Percentiles rank a stretch among this genome's conserved stretches.
phyloP scores from a whole-genome alignment of 306 rosid genomes.

The Cajanus cajan region DNA sequence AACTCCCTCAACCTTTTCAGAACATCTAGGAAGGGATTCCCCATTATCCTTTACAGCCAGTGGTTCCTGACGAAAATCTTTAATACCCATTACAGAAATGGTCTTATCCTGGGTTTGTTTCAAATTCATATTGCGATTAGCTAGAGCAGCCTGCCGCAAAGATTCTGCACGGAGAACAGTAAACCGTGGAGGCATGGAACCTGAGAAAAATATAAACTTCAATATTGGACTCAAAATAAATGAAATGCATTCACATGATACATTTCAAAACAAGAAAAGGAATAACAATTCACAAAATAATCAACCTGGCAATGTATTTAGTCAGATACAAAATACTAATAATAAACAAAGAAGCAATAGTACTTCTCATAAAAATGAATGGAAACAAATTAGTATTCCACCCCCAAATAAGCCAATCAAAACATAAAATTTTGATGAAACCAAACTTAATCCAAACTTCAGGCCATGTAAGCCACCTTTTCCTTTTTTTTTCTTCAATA shows the following conservation, averaged over 20 bases:
- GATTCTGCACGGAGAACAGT: slow-evolving; percentile 52
- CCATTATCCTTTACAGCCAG: slow-evolving; percentile 25
- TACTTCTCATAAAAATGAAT: background rate
- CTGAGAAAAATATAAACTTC: slow-evolving; percentile 40
- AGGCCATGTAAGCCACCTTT: background rate
- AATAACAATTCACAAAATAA: background rate
- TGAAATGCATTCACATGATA: background rate
- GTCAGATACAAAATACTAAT: background rate
- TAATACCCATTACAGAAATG: slow-evolving; percentile 28
- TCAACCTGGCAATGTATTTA: background rate
- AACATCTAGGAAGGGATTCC: slow-evolving; percentile 25
- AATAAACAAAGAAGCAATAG: background rate
- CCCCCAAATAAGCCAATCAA: background rate
- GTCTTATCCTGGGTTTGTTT: slow-evolving; percentile 29
- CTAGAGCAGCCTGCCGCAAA: slow-evolving; percentile 61
- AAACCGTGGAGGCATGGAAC: slow-evolving; percentile 46
- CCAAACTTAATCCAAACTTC: background rate
- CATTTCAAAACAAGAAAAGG: background rate
- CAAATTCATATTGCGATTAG: slow-evolving; percentile 37
- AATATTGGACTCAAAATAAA: background rate
- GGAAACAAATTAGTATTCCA: background rate
- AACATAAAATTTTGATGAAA: background rate
- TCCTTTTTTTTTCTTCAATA: background rate
- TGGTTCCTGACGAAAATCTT: slow-evolving; percentile 32
- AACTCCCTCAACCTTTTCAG: slow-evolving; percentile 36